Base-by-base conservation (phyloP, 2,329 filamentous ascomycete genomes). In the Scedosporium boydii region DNA sequence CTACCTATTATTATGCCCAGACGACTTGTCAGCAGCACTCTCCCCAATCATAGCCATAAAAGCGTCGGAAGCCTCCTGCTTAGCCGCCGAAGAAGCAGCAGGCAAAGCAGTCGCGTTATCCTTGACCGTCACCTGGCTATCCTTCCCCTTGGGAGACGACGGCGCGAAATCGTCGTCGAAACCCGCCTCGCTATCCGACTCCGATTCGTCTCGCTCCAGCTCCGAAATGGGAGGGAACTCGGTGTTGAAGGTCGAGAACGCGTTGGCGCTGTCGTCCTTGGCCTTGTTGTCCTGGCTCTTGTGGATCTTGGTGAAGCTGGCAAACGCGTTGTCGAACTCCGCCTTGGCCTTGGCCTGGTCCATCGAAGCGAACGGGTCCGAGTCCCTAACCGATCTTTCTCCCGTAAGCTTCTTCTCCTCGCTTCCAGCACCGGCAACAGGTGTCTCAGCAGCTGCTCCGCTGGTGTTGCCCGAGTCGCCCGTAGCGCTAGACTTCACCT, bases 141-240 rank as follows among this genome's bases (percentile, higher is more conserved):
- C 61, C 69, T 69, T 61, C 67, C 71, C 67, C 27, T 73, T 70
- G 26, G 80, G 78, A 4, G 82, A 82, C 1, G 84, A 82, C 14
- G 90, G 86, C 0, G 89, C 87, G 71, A 98, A 98, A 73, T 97
- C 88, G 71, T 99, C 95, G 59, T 96, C 93, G 70, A 98, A 98
- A 0, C 93, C 91, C 51, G 90, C 91, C 58, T 91, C 90, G 64
- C 85, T 89, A 62, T 87, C 88, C 34, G 87, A 88, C 63, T 96
- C 91, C 34, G 89, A 93, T n/a, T 96, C 88, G 26, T 93, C 90
- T 34, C 86, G 82, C 65, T 90, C 88, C 63, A 97, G 77, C 71
- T 93, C 91, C n/a, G 88, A 87, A 64, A 98, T 96, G 0, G 93
- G 95, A 38, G 95, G 95, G 71, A 98, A 98, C 71, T 98, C 95